phyloP scores from a whole-genome alignment of 2,329 filamentous ascomycete genomes.

The Dendryphion nanum region DNA sequence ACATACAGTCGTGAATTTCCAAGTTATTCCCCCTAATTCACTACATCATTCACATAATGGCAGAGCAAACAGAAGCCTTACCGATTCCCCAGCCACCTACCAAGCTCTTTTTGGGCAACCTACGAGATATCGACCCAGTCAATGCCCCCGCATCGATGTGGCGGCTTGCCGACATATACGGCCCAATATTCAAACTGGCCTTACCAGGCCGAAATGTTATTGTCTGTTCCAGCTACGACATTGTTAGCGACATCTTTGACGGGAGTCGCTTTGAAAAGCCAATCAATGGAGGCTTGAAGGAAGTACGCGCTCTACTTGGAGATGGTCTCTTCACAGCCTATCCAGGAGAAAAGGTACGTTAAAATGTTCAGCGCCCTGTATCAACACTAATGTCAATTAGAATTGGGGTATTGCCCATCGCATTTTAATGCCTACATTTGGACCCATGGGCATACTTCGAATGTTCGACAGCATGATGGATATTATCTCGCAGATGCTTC shows the following conservation, averaged over 20 bases:
- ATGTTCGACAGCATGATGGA: slow-evolving; percentile 27
- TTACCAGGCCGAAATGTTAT: slow-evolving; percentile 51
- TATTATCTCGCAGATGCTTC: slow-evolving; percentile 31
- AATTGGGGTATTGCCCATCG: slow-evolving; percentile 38
- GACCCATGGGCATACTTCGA: slow-evolving; percentile 45
- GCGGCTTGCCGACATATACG: slow-evolving; percentile 36
- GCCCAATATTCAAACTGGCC: slow-evolving; percentile 60
- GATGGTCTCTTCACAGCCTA: slow-evolving; percentile 17
- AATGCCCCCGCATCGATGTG: slow-evolving; percentile 11
- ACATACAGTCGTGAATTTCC: too few relatives aligned
- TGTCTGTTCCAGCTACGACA: slow-evolving; percentile 41
- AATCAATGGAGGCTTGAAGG: slow-evolving; percentile 6
- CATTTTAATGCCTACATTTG: slow-evolving; percentile 48
- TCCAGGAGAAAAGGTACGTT: slow-evolving; percentile 9
- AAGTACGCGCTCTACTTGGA: slow-evolving; percentile 7
- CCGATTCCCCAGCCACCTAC: slow-evolving; percentile 15
- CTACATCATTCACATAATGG: too few relatives aligned
- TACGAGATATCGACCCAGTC: slow-evolving; percentile 19
- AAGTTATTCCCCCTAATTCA: too few relatives aligned
- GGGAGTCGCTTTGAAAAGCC: slow-evolving; percentile 10
- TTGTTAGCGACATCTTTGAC: slow-evolving; percentile 12
- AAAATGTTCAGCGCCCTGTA: too few relatives aligned
- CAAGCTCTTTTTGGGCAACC: slow-evolving; percentile 14
- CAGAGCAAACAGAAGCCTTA: not conserved
- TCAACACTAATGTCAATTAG: too few relatives aligned